These are phyloP conservation scores for Rugonectria rugulosa DNA, from an alignment of 2,329 filamentous ascomycete species.

Conservation along the genomic window DNA sequence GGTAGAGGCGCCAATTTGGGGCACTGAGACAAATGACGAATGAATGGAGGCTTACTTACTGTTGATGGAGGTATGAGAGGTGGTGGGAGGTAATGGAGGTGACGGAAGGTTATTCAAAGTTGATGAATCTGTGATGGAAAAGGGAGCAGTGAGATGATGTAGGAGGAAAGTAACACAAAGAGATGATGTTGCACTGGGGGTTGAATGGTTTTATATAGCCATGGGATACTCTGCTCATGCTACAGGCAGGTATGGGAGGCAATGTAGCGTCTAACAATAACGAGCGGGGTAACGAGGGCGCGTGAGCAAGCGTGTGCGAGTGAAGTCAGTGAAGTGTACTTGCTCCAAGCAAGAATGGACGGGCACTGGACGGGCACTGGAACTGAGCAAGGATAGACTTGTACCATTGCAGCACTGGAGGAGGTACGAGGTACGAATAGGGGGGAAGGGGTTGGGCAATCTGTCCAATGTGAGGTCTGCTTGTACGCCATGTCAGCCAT, in stretches of 20 bases:
- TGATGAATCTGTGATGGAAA: background rate
- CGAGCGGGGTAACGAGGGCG: constrained; percentile 36
- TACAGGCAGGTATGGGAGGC: background rate
- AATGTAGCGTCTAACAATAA: constrained; percentile 21
- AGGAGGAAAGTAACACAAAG: constrained; percentile 17
- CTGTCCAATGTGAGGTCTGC: constrained; percentile 7
- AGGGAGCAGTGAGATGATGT: constrained; percentile 6
- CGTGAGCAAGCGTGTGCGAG: constrained; percentile 25
- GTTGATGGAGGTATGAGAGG: background rate
- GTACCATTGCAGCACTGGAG: constrained; percentile 10
- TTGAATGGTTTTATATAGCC: constrained; percentile 21
- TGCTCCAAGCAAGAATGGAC: constrained; percentile 1
- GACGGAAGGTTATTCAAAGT: background rate
- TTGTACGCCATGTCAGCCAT: background rate
- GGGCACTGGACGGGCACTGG: no score
- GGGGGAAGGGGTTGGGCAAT: constrained; percentile 10
- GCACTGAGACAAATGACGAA: no score
- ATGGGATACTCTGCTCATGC: background rate
- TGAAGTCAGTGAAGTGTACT: constrained; percentile 6
- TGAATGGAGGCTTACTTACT: background rate
- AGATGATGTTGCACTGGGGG: constrained; percentile 3
- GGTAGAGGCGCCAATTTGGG: no score
- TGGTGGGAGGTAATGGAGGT: background rate
- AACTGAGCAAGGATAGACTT: constrained; percentile 4
- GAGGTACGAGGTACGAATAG: no score